Percentiles rank a stretch among this genome's conserved stretches.
Evolutionary conservation across 2,329 filamentous ascomycete genomes (phyloP).

Genomic region (Trichophyton equinum): DNA sequence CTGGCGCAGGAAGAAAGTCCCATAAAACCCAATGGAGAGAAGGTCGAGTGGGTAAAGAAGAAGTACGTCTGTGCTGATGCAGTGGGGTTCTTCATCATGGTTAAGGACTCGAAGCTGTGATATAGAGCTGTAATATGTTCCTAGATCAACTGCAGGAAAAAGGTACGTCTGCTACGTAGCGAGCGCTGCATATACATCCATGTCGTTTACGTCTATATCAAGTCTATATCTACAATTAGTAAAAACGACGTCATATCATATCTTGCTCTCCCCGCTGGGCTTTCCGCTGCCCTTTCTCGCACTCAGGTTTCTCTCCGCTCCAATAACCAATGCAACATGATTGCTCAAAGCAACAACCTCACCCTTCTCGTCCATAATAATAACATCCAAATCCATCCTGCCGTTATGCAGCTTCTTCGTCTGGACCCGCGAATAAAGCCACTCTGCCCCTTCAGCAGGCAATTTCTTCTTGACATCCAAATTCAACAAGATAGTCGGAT

Average conservation of each 20-base stretch:
- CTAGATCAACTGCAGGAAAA: not conserved
- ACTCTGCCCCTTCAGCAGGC: constrained; percentile 56
- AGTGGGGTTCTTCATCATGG: constrained; percentile 31
- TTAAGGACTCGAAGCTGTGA: constrained; percentile 20
- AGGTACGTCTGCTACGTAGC: not conserved
- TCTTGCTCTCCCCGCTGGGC: constrained; percentile 15
- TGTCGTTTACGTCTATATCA: not conserved
- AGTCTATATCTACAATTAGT: not conserved
- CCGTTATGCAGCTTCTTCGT: constrained; percentile 59
- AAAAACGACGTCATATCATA: constrained; percentile 4
- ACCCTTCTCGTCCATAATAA: constrained; percentile 50
- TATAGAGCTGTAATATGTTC: not conserved
- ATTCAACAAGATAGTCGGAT: constrained; percentile 62
- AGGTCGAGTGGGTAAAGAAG: constrained; percentile 23
- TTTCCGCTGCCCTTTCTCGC: constrained; percentile 26
- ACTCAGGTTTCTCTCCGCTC: constrained; percentile 51
- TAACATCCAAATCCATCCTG: constrained; percentile 60
- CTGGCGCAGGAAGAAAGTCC: constrained; percentile 27
- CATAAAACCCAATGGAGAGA: constrained; percentile 14
- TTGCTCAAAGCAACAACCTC: constrained; percentile 56
- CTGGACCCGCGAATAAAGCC: constrained; percentile 54
- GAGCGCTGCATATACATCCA: not conserved
- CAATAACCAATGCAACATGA: constrained; percentile 54
- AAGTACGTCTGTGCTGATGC: constrained; percentile 29
- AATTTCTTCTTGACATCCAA: constrained; percentile 64